Conservation (phyloP, 2,329 filamentous ascomycete species). For the Chrysoporthe deuterocubensis region DNA sequence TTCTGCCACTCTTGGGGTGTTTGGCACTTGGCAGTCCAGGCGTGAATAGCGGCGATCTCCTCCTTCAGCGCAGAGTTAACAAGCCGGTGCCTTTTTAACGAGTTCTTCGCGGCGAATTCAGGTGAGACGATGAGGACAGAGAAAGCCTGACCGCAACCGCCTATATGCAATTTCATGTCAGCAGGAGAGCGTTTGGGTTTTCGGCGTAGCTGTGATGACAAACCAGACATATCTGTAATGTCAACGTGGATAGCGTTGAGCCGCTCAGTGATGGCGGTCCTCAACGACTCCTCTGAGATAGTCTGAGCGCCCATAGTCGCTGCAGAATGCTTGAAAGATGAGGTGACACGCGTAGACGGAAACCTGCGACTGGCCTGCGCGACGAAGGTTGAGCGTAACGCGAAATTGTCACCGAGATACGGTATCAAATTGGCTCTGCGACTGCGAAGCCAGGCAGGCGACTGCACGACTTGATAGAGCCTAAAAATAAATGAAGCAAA, state of each 20-base stretch:
- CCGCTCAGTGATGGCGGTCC: slow-evolving; percentile 68
- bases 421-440: background rate
- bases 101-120: slow-evolving; percentile 71
- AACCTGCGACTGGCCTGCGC: background rate
- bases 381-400: background rate
- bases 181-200: background rate
- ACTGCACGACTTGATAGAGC: background rate
- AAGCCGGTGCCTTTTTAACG: slow-evolving; percentile 77
- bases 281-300: slow-evolving; percentile 76
- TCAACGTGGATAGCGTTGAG: slow-evolving; percentile 80
- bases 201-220: slow-evolving; percentile 31
- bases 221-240: slow-evolving; percentile 92
- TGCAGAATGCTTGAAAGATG: background rate
- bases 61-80: slow-evolving; percentile 83
- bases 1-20: slow-evolving; percentile 88
- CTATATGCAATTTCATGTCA: slow-evolving; percentile 39
- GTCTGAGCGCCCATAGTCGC: slow-evolving; percentile 57
- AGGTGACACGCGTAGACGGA: background rate
- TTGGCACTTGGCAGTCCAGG: slow-evolving; percentile 93
- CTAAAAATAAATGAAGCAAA: background rate
- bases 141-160: slow-evolving; percentile 66
- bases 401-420: background rate
- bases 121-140: slow-evolving; percentile 65
- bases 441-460: background rate
- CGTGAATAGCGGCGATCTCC: slow-evolving; percentile 90